phyloP scores from a whole-genome alignment of 176 grass and related monocot genomes.

The Otatea glauca region DNA sequence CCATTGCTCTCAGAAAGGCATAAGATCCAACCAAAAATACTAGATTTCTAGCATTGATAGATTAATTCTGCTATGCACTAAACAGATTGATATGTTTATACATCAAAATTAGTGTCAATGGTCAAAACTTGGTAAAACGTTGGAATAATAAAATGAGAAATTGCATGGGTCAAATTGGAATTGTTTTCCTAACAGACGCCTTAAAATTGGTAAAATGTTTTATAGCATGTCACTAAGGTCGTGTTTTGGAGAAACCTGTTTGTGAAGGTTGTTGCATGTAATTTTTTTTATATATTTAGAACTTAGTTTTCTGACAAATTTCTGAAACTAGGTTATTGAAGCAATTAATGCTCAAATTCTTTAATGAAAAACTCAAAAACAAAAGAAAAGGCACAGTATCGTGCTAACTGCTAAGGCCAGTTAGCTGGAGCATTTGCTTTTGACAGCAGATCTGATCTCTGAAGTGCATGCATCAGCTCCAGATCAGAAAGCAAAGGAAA shows the following conservation, averaged over 20 bases:
- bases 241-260: constrained; percentile 21
- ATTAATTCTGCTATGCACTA: not conserved
- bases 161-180: not conserved
- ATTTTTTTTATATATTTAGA: not conserved
- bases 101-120: not conserved
- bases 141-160: not conserved
- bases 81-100: constrained; percentile 34
- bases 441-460: constrained; percentile 5
- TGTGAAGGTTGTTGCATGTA: not conserved
- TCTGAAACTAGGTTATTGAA: constrained; percentile 3
- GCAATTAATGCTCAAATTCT: not conserved
- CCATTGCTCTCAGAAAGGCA: no score
- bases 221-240: not conserved
- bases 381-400: not conserved
- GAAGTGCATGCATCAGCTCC: constrained; percentile 8
- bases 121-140: not conserved
- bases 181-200: not conserved
- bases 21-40: no score
- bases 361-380: not conserved
- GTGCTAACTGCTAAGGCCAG: not conserved
- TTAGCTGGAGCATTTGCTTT: constrained; percentile 4
- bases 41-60: no score
- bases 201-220: not conserved
- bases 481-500: constrained; percentile 9
- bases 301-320: not conserved